A percentile compares a stretch with the other conserved stretches of the same genome.
These are phyloP conservation scores for Colletotrichum horii DNA, from an alignment of 2,329 filamentous ascomycete genomes.

Conservation along the genomic window DNA sequence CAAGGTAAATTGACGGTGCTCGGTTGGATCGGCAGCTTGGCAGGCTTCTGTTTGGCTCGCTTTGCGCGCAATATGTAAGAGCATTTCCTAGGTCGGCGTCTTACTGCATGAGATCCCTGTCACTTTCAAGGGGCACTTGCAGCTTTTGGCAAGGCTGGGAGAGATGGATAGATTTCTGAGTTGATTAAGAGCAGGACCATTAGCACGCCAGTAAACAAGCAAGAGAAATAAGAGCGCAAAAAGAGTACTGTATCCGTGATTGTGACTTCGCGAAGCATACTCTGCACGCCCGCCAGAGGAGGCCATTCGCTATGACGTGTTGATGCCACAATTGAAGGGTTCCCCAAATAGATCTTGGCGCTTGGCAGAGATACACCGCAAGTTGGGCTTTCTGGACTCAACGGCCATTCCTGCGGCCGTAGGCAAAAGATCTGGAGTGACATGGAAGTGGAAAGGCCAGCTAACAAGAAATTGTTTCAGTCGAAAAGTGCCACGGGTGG, in stretches of 20 bases:
- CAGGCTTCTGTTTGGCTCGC: background rate
- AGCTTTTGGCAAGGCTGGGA: background rate
- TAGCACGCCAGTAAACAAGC: fast-evolving
- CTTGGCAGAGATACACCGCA: background rate
- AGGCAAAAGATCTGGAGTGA: background rate
- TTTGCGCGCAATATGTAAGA: background rate
- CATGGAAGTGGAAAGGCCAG: background rate
- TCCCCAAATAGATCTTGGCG: background rate
- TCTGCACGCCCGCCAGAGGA: fast-evolving
- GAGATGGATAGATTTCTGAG: background rate
- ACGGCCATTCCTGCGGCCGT: background rate
- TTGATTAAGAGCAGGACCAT: background rate
- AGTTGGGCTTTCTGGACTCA: fast-evolving
- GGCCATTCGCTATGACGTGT: background rate
- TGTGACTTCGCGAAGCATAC: fast-evolving
- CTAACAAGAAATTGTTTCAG: background rate
- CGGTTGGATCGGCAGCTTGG: background rate
- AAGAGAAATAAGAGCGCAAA: background rate
- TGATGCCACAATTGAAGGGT: background rate
- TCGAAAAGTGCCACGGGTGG: background rate
- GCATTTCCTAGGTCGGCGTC: background rate
- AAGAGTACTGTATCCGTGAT: background rate
- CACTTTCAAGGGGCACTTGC: background rate
- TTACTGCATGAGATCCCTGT: background rate
- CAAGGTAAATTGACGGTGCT: background rate